phyloP scores from a whole-genome alignment of 176 grass and related monocot species.

The Saccharum officinarum region DNA sequence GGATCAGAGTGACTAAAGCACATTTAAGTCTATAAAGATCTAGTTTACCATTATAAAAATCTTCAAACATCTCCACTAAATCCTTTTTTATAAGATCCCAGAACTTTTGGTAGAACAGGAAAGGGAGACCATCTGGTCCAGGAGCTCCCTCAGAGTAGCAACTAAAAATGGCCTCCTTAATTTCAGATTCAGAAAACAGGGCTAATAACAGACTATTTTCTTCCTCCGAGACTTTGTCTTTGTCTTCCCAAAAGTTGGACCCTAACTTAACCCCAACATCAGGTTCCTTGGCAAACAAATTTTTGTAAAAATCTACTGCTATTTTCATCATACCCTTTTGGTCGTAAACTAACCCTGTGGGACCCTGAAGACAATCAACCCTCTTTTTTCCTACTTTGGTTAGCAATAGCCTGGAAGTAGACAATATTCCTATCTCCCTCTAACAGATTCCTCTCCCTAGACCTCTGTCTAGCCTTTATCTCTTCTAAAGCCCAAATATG shows the following conservation, averaged over 20 bases:
- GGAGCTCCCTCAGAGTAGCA: not conserved
- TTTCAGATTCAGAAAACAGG: accelerated
- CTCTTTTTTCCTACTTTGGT: not conserved
- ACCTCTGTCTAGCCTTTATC: not conserved
- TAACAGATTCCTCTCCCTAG: not conserved
- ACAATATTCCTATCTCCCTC: not conserved
- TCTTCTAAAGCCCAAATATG: not conserved
- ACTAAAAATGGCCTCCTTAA: not conserved
- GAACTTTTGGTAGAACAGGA: not conserved
- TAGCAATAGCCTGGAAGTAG: not conserved
- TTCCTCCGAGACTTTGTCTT: accelerated
- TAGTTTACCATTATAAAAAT: too few relatives aligned
- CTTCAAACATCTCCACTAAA: too few relatives aligned
- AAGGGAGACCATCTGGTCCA: not conserved
- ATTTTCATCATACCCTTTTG: accelerated
- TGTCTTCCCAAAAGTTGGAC: accelerated
- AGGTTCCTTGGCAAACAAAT: not conserved
- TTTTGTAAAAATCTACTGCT: not conserved
- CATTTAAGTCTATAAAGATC: too few relatives aligned
- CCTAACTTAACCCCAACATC: accelerated
- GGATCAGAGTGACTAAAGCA: too few relatives aligned
- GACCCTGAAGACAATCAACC: not conserved
- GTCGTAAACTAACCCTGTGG: accelerated
- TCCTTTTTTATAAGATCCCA: too few relatives aligned
- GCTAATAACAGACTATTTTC: accelerated